phyloP scores from a whole-genome alignment of 495 filamentous ascomycete genomes.

The Chaetomidium leptoderma region DNA sequence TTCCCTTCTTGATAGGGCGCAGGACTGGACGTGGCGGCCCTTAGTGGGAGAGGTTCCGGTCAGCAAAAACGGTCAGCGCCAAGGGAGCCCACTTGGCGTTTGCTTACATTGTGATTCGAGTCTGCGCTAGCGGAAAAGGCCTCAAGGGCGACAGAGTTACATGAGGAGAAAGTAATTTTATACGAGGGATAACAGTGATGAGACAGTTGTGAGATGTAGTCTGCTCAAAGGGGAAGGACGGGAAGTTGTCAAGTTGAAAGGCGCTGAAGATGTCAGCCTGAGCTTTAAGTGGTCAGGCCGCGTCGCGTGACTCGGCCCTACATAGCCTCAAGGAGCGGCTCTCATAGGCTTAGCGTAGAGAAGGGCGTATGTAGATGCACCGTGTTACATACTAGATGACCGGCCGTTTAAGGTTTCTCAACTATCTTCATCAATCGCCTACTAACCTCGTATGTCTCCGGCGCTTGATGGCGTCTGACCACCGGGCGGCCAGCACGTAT shows the following conservation, averaged over 20 bases:
- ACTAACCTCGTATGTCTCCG: too few relatives aligned
- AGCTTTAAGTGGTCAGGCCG: neutral
- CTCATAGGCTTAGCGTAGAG: too few relatives aligned
- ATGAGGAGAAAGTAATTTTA: slow-evolving; percentile 4
- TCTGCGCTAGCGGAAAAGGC: slow-evolving; percentile 7
- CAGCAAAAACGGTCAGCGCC: slow-evolving; percentile 1
- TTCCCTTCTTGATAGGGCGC: slow-evolving; percentile 3
- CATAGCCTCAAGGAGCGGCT: too few relatives aligned
- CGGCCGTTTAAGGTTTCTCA: too few relatives aligned
- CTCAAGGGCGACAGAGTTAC: slow-evolving; percentile 3
- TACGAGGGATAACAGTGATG: slow-evolving; percentile 6
- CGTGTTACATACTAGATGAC: too few relatives aligned
- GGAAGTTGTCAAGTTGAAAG: slow-evolving; percentile 5
- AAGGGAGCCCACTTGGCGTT: slow-evolving; percentile 2
- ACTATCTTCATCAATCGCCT: too few relatives aligned
- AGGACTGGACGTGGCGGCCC: slow-evolving; percentile 12
- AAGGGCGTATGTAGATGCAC: too few relatives aligned
- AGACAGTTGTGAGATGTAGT: slow-evolving; percentile 10
- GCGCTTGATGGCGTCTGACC: too few relatives aligned
- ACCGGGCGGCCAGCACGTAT: too few relatives aligned
- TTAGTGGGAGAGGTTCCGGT: slow-evolving; percentile 6
- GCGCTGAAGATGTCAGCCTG: slow-evolving; percentile 8
- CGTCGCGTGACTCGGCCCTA: too few relatives aligned
- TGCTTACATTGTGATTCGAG: slow-evolving; percentile 6
- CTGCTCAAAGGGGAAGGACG: neutral